A percentile compares a stretch with the other conserved stretches of the same genome.
phyloP scores from a whole-genome alignment of 148 eudicot genomes.

The Simmondsia chinensis region DNA sequence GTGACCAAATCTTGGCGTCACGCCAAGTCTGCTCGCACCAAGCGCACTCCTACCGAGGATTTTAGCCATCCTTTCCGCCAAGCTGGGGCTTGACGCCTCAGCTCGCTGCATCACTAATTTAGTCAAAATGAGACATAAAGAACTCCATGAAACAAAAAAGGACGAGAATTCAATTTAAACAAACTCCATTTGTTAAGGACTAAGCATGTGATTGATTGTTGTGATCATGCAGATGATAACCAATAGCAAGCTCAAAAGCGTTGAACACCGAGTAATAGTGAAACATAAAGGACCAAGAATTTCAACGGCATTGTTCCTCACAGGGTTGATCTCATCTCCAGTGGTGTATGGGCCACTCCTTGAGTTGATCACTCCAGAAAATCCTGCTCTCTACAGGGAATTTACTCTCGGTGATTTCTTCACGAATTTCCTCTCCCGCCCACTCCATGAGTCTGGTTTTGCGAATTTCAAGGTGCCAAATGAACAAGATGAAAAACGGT shows the following conservation, averaged over 20 bases:
- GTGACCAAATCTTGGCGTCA: too few relatives aligned
- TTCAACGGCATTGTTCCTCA: slow-evolving; percentile 25
- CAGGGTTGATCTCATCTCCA: background rate
- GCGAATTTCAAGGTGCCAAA: slow-evolving; percentile 16
- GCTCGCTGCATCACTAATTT: too few relatives aligned
- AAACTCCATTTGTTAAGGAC: too few relatives aligned
- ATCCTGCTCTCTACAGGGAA: slow-evolving; percentile 20
- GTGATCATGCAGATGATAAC: slow-evolving; percentile 13
- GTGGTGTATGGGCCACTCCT: slow-evolving; percentile 34
- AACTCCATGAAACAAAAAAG: too few relatives aligned
- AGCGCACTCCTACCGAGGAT: too few relatives aligned
- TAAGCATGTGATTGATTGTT: background rate
- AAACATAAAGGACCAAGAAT: slow-evolving; percentile 32
- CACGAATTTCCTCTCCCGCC: background rate
- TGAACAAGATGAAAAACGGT: too few relatives aligned
- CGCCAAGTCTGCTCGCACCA: too few relatives aligned
- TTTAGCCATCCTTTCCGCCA: too few relatives aligned
- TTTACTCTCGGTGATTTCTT: slow-evolving; percentile 12
- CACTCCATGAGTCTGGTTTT: slow-evolving; percentile 15
- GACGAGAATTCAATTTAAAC: too few relatives aligned
- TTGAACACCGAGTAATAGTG: slow-evolving; percentile 23
- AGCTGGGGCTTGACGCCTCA: too few relatives aligned
- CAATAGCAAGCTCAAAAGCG: slow-evolving; percentile 26
- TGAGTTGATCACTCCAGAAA: slow-evolving; percentile 28
- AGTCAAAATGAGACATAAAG: too few relatives aligned